Conservation (phyloP, 2,329 filamentous ascomycete genomes). For the Pseudogymnoascus sp. region DNA sequence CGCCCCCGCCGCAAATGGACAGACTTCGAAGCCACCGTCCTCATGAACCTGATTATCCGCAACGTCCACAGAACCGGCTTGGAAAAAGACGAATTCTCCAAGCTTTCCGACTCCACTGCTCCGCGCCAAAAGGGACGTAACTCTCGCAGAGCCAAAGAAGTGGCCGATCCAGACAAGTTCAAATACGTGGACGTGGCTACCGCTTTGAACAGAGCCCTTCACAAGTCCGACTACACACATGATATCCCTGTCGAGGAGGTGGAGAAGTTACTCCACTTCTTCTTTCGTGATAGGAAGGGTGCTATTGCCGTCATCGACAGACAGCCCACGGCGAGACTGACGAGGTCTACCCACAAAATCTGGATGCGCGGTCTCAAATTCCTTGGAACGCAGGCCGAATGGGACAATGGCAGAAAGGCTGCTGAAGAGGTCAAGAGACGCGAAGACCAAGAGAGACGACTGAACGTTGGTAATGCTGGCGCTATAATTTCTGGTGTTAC, state of each 20-base stretch:
- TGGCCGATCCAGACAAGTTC: neutral
- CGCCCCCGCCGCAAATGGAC: neutral
- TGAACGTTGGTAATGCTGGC: neutral
- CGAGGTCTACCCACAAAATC: neutral
- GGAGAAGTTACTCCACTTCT: neutral
- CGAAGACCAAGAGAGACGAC: neutral
- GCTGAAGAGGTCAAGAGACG: neutral
- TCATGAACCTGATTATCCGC: neutral
- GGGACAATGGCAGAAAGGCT: neutral
- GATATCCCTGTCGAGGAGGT: neutral
- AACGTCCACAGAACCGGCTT: neutral
- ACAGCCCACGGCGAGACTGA: neutral
- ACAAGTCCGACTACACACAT: neutral
- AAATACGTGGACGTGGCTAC: neutral
- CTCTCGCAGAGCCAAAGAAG: neutral
- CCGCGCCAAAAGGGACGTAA: neutral
- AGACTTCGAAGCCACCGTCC: neutral
- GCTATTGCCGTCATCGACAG: neutral
- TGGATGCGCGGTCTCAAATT: neutral
- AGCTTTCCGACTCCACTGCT: neutral
- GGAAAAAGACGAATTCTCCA: slow-evolving; percentile 1
- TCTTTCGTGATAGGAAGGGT: neutral
- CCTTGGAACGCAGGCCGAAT: neutral
- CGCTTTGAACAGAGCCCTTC: neutral
- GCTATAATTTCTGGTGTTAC: neutral